A percentile compares a stretch with the other conserved stretches of the same genome.
Conservation (phyloP, 257 asterid genomes). For the Solanum okadae region DNA sequence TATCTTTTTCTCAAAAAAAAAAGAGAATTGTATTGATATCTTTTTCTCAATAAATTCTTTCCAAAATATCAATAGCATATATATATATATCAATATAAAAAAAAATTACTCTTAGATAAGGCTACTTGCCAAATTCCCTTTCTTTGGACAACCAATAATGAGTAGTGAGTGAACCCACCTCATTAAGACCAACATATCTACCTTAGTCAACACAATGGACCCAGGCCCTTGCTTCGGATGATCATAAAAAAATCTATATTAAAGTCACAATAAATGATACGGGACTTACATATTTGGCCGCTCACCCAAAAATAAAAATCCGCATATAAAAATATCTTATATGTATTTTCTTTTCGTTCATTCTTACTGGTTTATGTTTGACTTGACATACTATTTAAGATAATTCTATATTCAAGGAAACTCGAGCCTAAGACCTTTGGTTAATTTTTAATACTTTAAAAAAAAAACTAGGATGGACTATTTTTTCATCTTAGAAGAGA, state of each 20-base stretch:
- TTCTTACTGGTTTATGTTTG: rapidly evolving
- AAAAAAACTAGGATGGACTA: not conserved
- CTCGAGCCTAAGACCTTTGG: rapidly evolving
- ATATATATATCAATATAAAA: too few relatives aligned
- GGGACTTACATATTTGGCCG: not conserved
- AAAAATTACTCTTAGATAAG: not conserved
- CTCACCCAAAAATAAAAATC: not conserved
- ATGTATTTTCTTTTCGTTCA: too few relatives aligned
- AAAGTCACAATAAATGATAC: not conserved
- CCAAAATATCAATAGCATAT: not conserved
- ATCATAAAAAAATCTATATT: not conserved
- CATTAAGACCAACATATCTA: not conserved
- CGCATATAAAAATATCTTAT: not conserved
- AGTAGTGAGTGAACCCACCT: not conserved
- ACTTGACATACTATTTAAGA: not conserved
- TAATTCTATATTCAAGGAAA: too few relatives aligned
- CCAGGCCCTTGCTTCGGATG: not conserved
- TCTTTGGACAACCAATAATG: not conserved
- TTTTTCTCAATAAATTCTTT: not conserved
- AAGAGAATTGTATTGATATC: not conserved
- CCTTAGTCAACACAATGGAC: not conserved
- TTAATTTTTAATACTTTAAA: too few relatives aligned
- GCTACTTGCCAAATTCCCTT: not conserved
- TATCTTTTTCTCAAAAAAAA: not conserved
- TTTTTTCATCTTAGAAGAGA: not conserved